These are phyloP conservation scores for Onygena corvina DNA, from an alignment of 2,329 filamentous ascomycete genomes.

Conservation along the genomic window DNA sequence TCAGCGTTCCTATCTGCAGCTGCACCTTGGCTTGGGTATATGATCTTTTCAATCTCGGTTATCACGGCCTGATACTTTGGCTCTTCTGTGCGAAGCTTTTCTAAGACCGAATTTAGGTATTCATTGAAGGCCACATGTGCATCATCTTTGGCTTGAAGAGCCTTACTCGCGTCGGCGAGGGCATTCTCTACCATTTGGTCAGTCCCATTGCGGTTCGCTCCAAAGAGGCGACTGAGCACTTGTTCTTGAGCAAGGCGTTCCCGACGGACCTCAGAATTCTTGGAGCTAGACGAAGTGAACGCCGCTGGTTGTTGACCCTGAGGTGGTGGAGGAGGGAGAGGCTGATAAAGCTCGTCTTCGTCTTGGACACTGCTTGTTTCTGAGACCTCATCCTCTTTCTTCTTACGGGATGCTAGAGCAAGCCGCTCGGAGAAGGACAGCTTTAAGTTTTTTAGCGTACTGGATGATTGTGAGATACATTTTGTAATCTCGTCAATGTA, in stretches of 20 bases:
- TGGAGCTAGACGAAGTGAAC: slow-evolving; percentile 13
- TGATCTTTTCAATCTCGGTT: slow-evolving; percentile 1
- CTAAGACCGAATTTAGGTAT: background rate
- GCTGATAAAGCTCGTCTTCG: slow-evolving; percentile 38
- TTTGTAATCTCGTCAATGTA: slow-evolving; percentile 44
- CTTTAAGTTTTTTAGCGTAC: slow-evolving; percentile 44
- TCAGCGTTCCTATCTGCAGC: background rate
- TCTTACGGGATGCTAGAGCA: slow-evolving; percentile 38
- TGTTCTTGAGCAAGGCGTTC: slow-evolving; percentile 18
- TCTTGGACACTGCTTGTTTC: slow-evolving; percentile 33
- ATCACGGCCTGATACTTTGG: slow-evolving; percentile 1
- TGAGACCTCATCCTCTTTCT: slow-evolving; percentile 30
- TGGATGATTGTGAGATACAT: slow-evolving; percentile 45
- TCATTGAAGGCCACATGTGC: background rate
- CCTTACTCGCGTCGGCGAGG: slow-evolving; percentile 12
- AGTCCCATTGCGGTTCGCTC: slow-evolving; percentile 9
- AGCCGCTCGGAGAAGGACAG: slow-evolving; percentile 48
- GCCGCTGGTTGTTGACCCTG: background rate
- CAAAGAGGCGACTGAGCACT: slow-evolving; percentile 16
- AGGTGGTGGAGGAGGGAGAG: slow-evolving; percentile 16
- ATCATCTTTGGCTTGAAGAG: slow-evolving; percentile 4
- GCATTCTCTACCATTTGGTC: slow-evolving; percentile 14
- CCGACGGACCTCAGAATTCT: slow-evolving; percentile 15
- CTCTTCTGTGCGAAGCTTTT: background rate
- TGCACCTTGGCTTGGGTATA: background rate